These are phyloP conservation scores for Ustilago trichophora DNA, from an alignment of 1,284 basidiomycete species.

Conservation along the genomic window DNA sequence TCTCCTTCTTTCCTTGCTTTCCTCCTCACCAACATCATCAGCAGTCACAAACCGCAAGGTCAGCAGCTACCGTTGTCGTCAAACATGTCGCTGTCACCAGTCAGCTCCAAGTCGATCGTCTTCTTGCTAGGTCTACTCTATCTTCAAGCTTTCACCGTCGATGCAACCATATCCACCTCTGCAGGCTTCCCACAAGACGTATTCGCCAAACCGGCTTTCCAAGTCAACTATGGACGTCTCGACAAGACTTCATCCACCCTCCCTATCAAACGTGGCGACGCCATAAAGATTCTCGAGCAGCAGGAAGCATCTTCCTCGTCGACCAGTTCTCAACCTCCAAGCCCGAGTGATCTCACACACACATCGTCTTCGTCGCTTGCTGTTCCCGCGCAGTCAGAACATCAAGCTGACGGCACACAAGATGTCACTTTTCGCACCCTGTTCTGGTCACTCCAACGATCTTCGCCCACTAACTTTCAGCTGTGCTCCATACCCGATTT, in stretches of 20 bases:
- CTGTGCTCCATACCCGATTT: conserved; percentile 48
- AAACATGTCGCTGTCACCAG: conserved; percentile 8
- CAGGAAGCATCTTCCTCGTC: conserved; percentile 18
- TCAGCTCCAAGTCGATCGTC: conserved; percentile 22
- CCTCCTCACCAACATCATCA: not conserved
- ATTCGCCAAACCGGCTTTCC: conserved; percentile 44
- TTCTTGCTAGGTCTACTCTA: conserved; percentile 28
- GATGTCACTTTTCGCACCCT: not conserved
- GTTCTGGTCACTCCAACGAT: conserved; percentile 25
- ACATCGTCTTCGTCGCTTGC: conserved; percentile 12
- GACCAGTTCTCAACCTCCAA: not conserved
- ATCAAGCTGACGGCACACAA: not conserved
- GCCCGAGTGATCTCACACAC: not conserved
- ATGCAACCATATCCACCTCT: conserved; percentile 32
- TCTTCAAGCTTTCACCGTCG: conserved; percentile 12
- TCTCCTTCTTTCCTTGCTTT: no score
- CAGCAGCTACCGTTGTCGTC: no score
- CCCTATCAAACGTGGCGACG: conserved; percentile 31
- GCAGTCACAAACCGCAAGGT: no score
- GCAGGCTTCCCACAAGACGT: conserved; percentile 43
- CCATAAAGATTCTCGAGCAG: conserved; percentile 27
- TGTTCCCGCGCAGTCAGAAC: not conserved
- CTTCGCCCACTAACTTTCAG: conserved; percentile 22
- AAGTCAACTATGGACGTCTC: conserved; percentile 6
- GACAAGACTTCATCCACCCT: conserved; percentile 1